These are phyloP conservation scores for Naganishia liquefaciens DNA, from an alignment of 1,284 basidiomycete species.

Conservation along the genomic window DNA sequence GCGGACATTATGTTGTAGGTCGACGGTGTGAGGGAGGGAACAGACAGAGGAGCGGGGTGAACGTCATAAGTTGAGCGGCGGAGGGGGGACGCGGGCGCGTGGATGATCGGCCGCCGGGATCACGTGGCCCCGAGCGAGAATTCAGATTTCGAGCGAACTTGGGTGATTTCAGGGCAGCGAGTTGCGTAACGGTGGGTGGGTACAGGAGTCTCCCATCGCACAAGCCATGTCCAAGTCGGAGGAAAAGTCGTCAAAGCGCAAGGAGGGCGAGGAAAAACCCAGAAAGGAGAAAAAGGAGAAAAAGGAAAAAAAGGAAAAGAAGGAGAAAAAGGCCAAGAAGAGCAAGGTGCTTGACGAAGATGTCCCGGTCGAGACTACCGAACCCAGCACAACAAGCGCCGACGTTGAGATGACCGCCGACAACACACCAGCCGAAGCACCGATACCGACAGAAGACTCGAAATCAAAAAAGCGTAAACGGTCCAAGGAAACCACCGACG, in stretches of 20 bases:
- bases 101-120: constrained; percentile 18
- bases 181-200: neutral
- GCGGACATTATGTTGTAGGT: constrained; percentile 36
- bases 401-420: constrained; percentile 22
- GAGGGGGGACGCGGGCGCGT: neutral
- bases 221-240: constrained; percentile 36
- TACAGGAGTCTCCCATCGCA: constrained; percentile 16
- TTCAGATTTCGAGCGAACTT: constrained; percentile 7
- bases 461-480: constrained; percentile 39
- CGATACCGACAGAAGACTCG: neutral
- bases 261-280: constrained; percentile 2
- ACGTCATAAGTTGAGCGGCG: neutral
- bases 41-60: neutral
- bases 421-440: constrained; percentile 24
- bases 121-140: constrained; percentile 19
- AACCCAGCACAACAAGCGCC: constrained; percentile 20
- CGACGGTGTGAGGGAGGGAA: neutral
- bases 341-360: neutral
- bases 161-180: constrained; percentile 1
- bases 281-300: constrained; percentile 19
- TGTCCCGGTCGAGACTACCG: constrained; percentile 8
- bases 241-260: constrained; percentile 21
- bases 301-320: constrained; percentile 22
- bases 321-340: constrained; percentile 13
- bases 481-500: neutral